phyloP scores from a whole-genome alignment of 2,329 filamentous ascomycete species.

The Penicillium glabrum region DNA sequence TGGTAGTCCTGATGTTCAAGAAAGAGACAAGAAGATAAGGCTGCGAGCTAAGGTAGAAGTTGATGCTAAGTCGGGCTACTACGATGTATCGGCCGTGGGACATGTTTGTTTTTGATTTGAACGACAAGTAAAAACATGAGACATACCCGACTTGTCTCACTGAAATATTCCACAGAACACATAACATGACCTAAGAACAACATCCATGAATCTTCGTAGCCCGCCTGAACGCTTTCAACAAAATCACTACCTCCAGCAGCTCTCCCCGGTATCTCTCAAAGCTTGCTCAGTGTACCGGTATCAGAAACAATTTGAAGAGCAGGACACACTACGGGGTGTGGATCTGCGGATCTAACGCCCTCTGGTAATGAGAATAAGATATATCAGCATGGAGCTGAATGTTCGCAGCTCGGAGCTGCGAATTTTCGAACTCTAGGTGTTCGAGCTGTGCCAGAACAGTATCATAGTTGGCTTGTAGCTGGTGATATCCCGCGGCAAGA shows the following conservation, averaged over 20 bases:
- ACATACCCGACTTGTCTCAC: no score
- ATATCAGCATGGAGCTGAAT: background rate
- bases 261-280: no score
- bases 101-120: no score
- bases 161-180: no score
- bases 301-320: background rate
- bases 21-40: background rate
- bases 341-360: background rate
- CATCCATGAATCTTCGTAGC: no score
- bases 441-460: background rate
- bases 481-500: background rate
- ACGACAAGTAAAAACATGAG: no score
- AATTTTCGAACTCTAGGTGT: background rate
- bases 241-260: no score
- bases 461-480: background rate
- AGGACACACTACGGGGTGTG: conserved; percentile 1
- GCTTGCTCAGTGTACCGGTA: no score
- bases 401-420: background rate
- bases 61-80: background rate
- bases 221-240: no score
- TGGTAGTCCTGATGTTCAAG: background rate
- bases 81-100: background rate
- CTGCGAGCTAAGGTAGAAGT: background rate
- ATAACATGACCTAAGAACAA: no score
- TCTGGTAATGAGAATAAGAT: no score